Evolutionary conservation across 805 yeast genomes (phyloP).

Genomic region (Yamadazyma kitorensis): DNA sequence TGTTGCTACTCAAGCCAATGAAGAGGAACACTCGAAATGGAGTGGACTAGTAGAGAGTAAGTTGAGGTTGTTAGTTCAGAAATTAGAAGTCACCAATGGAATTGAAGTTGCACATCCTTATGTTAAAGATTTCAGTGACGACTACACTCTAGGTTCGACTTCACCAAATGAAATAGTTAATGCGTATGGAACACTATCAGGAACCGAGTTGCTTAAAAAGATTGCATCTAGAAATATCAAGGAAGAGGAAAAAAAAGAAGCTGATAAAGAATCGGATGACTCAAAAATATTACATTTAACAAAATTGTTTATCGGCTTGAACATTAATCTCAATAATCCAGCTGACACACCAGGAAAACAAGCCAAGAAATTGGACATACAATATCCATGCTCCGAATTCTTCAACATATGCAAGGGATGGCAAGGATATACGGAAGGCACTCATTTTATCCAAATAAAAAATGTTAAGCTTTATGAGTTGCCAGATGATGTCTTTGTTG

Average conservation of each 20-base stretch:
- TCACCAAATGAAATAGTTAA: constrained; percentile 45
- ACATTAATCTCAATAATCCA: constrained; percentile 45
- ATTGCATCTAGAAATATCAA: constrained; percentile 6
- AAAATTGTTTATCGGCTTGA: constrained; percentile 78
- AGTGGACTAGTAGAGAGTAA: constrained; percentile 91
- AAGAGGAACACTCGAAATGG: constrained; percentile 88
- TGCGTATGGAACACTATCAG: constrained; percentile 54
- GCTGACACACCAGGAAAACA: constrained; percentile 21
- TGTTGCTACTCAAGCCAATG: constrained; percentile 67
- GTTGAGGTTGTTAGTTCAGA: constrained; percentile 75
- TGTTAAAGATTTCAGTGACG: constrained; percentile 55
- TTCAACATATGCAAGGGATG: constrained; percentile 75
- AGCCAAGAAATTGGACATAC: constrained; percentile 64
- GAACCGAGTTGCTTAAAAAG: constrained; percentile 11
- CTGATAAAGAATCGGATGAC: constrained; percentile 1
- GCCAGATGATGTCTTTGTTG: constrained; percentile 76
- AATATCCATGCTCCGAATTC: constrained; percentile 87
- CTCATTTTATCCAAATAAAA: constrained; percentile 64
- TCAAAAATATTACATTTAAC: constrained; percentile 56
- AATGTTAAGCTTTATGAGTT: constrained; percentile 64
- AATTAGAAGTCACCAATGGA: constrained; percentile 74
- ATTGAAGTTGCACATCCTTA: constrained; percentile 87
- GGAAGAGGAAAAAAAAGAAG: constrained; percentile 8
- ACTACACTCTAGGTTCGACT: background rate
- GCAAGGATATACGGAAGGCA: constrained; percentile 60